phyloP scores from a whole-genome alignment of 257 asterid species.

The Eustoma russellianum region DNA sequence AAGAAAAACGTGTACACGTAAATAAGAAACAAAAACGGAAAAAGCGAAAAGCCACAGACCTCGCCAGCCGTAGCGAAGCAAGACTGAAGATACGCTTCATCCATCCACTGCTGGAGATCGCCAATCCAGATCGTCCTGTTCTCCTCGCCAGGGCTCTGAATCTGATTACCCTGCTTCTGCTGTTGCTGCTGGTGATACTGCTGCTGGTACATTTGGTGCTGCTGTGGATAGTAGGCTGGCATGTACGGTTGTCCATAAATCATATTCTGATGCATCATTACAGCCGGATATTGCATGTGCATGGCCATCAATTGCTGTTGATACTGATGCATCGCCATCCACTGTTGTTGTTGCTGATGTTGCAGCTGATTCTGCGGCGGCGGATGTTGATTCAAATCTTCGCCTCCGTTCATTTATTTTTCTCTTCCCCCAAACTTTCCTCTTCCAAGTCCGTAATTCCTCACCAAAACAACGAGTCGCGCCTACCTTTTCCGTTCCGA shows the following conservation, averaged over 20 bases:
- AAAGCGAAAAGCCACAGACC: constrained; percentile 29
- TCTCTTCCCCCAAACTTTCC: background rate
- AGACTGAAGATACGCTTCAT: constrained; percentile 69
- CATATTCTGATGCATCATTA: constrained; percentile 82
- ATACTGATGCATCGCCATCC: constrained; percentile 96
- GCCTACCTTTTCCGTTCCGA: constrained; percentile 11
- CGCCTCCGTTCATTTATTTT: constrained; percentile 52
- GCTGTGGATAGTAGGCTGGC: constrained; percentile 71
- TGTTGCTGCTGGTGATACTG: constrained; percentile 29
- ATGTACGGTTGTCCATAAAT: constrained; percentile 78
- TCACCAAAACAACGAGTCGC: constrained; percentile 4
- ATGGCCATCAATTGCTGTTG: constrained; percentile 96
- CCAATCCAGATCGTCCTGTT: constrained; percentile 97
- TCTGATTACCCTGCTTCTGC: constrained; percentile 44
- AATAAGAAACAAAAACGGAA: too few relatives aligned
- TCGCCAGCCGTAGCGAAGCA: constrained; percentile 72
- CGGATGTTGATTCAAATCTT: constrained; percentile 63
- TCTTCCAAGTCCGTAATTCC: too few relatives aligned
- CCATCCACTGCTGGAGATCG: constrained; percentile 99
- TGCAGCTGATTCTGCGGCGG: constrained; percentile 33
- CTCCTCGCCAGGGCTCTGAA: constrained; percentile 68
- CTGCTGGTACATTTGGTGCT: constrained; percentile 38
- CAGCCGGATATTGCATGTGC: constrained; percentile 91
- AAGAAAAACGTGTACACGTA: too few relatives aligned
- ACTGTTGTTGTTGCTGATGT: constrained; percentile 66